A percentile compares a stretch with the other conserved stretches of the same genome.
Conservation (phyloP, 225 moss, liverwort and hornwort genomes). For the Anthoceros angustus region DNA sequence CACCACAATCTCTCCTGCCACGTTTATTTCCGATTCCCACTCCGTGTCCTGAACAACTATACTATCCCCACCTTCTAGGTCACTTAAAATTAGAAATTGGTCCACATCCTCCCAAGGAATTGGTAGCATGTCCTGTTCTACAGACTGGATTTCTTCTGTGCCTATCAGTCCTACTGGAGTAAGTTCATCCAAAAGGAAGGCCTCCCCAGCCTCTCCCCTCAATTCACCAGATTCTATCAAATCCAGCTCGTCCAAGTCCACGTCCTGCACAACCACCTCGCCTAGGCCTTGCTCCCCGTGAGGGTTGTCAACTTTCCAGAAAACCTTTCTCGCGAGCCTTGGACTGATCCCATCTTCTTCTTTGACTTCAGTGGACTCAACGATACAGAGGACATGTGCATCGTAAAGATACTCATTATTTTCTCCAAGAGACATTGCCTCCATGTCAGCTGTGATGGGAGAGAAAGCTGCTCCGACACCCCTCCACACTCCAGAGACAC, state of each 20-base stretch:
- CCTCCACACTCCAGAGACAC: slow-evolving; percentile 77
- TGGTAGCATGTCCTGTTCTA: not conserved
- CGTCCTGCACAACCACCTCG: slow-evolving; percentile 13
- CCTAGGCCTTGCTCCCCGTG: slow-evolving; percentile 28
- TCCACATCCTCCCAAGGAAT: not conserved
- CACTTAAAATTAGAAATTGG: not conserved
- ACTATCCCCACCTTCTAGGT: not conserved
- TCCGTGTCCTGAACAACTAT: not conserved
- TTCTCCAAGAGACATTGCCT: slow-evolving; percentile 51
- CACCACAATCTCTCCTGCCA: not conserved
- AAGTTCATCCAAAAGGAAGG: not conserved
- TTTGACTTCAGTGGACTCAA: slow-evolving; percentile 41
- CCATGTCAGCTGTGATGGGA: slow-evolving; percentile 77
- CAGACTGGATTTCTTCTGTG: not conserved
- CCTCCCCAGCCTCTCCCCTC: slow-evolving; percentile 1
- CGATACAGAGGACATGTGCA: slow-evolving; percentile 52
- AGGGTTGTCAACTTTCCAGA: slow-evolving; percentile 56
- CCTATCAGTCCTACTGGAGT: not conserved
- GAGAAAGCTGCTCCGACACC: slow-evolving; percentile 79
- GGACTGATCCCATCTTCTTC: slow-evolving; percentile 17
- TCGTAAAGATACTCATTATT: slow-evolving; percentile 58
- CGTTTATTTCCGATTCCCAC: not conserved
- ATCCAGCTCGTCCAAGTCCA: not conserved
- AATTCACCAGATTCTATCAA: not conserved
- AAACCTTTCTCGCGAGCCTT: slow-evolving; percentile 44